These are phyloP conservation scores for Rhamnella rubrinervis DNA, from an alignment of 331 rosid genomes.

Conservation along the genomic window DNA sequence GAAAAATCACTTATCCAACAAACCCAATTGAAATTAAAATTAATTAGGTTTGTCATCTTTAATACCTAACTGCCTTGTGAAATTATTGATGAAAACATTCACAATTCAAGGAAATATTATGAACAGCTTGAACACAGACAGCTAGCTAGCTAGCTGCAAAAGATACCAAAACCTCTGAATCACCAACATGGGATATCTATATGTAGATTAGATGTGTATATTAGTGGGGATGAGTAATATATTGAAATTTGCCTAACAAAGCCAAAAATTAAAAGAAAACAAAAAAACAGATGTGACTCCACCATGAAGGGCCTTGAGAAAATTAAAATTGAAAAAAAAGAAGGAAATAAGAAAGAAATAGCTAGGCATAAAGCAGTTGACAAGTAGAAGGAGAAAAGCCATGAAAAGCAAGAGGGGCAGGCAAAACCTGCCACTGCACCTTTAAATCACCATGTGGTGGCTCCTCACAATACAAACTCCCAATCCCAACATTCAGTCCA, in stretches of 20 bases:
- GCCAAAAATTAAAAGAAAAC: conserved; percentile 8
- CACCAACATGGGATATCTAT: conserved; percentile 9
- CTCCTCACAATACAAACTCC: conserved; percentile 21
- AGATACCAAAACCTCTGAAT: neutral
- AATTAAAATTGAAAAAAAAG: neutral
- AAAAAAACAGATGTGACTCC: neutral
- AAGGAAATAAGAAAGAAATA: neutral
- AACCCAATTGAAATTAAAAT: too few relatives aligned
- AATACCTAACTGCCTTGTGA: too few relatives aligned
- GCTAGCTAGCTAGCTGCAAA: neutral
- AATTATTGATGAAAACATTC: too few relatives aligned
- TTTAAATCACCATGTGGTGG: conserved; percentile 15
- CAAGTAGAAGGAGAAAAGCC: conserved; percentile 43
- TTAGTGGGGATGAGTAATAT: neutral
- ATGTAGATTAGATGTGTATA: neutral
- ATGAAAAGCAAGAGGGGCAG: conserved; percentile 34
- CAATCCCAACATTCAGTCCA: conserved; percentile 54
- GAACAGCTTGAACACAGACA: neutral
- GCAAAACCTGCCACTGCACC: conserved; percentile 52
- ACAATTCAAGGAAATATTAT: neutral
- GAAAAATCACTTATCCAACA: too few relatives aligned
- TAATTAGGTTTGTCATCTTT: too few relatives aligned
- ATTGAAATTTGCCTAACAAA: neutral
- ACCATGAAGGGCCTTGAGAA: neutral
- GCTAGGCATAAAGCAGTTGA: conserved; percentile 50